These are phyloP conservation scores for Puccinellia tenuiflora DNA, from an alignment of 176 grass and related monocot genomes.

Conservation along the genomic window DNA sequence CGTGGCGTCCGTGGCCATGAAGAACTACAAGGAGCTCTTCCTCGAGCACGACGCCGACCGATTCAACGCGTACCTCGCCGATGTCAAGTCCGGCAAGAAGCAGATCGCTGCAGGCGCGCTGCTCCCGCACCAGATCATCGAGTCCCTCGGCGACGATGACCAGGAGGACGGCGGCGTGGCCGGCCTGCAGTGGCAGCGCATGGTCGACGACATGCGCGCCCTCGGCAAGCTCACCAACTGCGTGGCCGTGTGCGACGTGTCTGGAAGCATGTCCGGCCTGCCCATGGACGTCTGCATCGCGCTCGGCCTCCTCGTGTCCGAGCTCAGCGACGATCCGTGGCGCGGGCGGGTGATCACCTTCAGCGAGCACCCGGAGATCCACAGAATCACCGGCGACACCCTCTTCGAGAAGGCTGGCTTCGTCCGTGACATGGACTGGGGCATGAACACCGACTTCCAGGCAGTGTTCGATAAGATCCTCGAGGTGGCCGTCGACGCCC, in stretches of 20 bases:
- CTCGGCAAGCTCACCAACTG: slow-evolving; percentile 43
- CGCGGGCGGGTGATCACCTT: slow-evolving; percentile 66
- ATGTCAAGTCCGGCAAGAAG: slow-evolving; percentile 46
- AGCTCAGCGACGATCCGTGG: slow-evolving; percentile 78
- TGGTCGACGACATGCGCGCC: slow-evolving; percentile 57
- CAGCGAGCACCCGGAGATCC: slow-evolving; percentile 32
- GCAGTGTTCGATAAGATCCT: slow-evolving; percentile 58
- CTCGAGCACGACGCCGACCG: slow-evolving; percentile 54
- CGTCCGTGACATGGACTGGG: slow-evolving; percentile 35
- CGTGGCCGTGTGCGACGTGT: slow-evolving; percentile 75
- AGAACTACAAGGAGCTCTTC: slow-evolving; percentile 66
- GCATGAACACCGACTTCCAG: slow-evolving; percentile 51
- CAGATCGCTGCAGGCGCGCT: slow-evolving; percentile 63
- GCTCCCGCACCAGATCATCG: slow-evolving; percentile 64
- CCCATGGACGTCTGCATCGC: slow-evolving; percentile 72
- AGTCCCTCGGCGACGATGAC: slow-evolving; percentile 1
- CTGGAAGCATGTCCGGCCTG: slow-evolving; percentile 53
- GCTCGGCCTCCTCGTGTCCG: slow-evolving; percentile 68
- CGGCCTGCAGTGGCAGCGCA: slow-evolving; percentile 59
- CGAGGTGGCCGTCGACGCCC: slow-evolving; percentile 25
- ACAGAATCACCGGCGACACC: slow-evolving; percentile 27
- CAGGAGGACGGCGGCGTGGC: slow-evolving; percentile 30
- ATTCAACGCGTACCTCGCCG: slow-evolving; percentile 53
- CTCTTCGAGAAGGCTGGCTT: slow-evolving; percentile 32
- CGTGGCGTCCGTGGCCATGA: slow-evolving; percentile 83